These are phyloP conservation scores for Schwanniomyces yamadae DNA, from an alignment of 805 yeast species.

Conservation along the genomic window DNA sequence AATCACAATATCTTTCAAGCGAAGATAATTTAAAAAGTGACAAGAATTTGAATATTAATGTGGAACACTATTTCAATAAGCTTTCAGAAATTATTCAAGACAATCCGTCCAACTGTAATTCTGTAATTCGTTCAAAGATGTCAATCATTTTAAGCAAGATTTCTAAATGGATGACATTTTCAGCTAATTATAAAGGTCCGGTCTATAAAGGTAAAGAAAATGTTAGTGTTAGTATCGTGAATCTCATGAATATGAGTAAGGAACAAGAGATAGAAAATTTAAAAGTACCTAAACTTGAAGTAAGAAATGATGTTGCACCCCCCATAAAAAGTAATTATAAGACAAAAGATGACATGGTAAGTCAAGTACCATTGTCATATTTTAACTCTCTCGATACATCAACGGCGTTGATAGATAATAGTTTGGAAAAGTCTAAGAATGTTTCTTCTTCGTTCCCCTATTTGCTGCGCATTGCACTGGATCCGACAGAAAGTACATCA, in stretches of 20 bases:
- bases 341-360: too few species aligned
- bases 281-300: slow-evolving; percentile 19
- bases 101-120: slow-evolving; percentile 17
- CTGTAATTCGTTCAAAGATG: slow-evolving; percentile 24
- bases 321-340: too few species aligned
- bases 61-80: slow-evolving; percentile 19
- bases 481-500: slow-evolving; percentile 4
- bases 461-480: not conserved
- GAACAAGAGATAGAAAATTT: slow-evolving; percentile 31
- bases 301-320: too few species aligned
- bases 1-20: slow-evolving; percentile 24
- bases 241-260: slow-evolving; percentile 28
- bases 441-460: too few species aligned
- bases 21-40: slow-evolving; percentile 4
- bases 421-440: too few species aligned
- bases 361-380: too few species aligned
- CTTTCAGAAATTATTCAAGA: slow-evolving; percentile 17
- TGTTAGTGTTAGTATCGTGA: slow-evolving; percentile 16
- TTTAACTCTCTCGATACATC: too few species aligned
- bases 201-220: not conserved
- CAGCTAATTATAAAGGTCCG: slow-evolving; percentile 11
- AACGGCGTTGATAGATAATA: too few species aligned
- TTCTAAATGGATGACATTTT: slow-evolving; percentile 28
- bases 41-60: slow-evolving; percentile 14
- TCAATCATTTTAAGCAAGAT: slow-evolving; percentile 20